Percentiles rank a stretch among this genome's conserved stretches.
These are phyloP conservation scores for Terfezia claveryi DNA, from an alignment of 495 filamentous ascomycete species.

Conservation along the genomic window DNA sequence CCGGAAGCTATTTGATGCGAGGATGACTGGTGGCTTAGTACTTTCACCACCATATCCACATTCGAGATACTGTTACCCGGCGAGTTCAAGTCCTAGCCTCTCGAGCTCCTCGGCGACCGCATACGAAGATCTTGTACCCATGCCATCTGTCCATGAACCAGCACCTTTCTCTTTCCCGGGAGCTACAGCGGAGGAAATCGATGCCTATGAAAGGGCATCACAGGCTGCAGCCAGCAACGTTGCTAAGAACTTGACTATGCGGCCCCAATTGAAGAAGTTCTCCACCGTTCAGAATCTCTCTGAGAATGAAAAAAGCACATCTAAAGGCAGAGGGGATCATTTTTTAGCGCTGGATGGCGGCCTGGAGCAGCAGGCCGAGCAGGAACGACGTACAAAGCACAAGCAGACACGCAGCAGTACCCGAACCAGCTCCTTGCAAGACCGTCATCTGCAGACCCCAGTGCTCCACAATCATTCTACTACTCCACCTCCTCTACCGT, in stretches of 20 bases:
- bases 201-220: background rate
- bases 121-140: slow-evolving; percentile 2
- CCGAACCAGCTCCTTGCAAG: background rate
- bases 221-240: background rate
- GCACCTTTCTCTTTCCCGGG: slow-evolving; percentile 3
- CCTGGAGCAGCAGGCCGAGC: background rate
- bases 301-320: background rate
- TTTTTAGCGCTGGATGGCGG: background rate
- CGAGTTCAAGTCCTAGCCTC: background rate
- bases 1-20: background rate
- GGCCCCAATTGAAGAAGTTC: background rate
- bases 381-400: background rate
- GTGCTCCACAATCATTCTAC: background rate
- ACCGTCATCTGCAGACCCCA: background rate
- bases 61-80: background rate
- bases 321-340: background rate
- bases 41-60: background rate
- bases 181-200: background rate
- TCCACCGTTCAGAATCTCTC: background rate
- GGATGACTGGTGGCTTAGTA: background rate
- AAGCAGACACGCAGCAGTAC: background rate
- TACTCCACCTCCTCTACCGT: background rate
- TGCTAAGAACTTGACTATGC: background rate
- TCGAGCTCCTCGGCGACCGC: background rate
- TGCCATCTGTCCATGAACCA: slow-evolving; percentile 6